These are phyloP conservation scores for Hordeum pubiflorum DNA, from an alignment of 202 grass and related monocot genomes.

Conservation along the genomic window DNA sequence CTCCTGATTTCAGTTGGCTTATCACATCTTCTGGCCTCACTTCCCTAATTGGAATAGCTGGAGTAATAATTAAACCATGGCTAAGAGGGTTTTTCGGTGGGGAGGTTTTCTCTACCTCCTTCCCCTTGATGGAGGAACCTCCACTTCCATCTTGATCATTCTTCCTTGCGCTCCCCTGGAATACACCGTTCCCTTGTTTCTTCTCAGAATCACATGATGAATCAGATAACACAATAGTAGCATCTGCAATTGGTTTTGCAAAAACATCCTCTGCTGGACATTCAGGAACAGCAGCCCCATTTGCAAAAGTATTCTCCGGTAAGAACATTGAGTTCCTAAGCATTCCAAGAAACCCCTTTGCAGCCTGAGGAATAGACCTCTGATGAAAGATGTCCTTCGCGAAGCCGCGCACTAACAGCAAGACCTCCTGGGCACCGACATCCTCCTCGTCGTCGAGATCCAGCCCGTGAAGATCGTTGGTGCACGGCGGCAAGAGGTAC, in stretches of 20 bases:
- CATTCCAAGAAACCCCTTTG: constrained; percentile 24
- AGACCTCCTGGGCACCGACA: constrained; percentile 14
- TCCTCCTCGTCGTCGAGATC: background rate
- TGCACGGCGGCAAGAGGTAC: constrained; percentile 79
- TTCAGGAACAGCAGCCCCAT: background rate
- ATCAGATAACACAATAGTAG: background rate
- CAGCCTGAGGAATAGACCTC: background rate
- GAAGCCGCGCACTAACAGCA: constrained; percentile 14
- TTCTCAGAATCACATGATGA: background rate
- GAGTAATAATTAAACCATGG: constrained; percentile 12
- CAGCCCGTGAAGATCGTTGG: background rate
- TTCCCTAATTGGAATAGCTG: constrained; percentile 43
- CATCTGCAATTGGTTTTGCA: background rate
- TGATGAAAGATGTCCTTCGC: constrained; percentile 7
- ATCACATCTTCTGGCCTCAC: constrained; percentile 20
- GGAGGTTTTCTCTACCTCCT: constrained; percentile 5
- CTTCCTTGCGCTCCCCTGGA: constrained; percentile 23
- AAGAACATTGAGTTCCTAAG: constrained; percentile 36
- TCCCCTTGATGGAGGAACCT: constrained; percentile 12
- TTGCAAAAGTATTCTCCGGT: background rate
- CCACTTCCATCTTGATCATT: constrained; percentile 16
- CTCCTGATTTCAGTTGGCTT: background rate
- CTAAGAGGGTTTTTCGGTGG: background rate
- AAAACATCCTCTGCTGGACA: background rate
- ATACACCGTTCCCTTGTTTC: background rate